These are phyloP conservation scores for Vitis labrusca DNA, from an alignment of 164 flowering plant genomes.

Conservation along the genomic window DNA sequence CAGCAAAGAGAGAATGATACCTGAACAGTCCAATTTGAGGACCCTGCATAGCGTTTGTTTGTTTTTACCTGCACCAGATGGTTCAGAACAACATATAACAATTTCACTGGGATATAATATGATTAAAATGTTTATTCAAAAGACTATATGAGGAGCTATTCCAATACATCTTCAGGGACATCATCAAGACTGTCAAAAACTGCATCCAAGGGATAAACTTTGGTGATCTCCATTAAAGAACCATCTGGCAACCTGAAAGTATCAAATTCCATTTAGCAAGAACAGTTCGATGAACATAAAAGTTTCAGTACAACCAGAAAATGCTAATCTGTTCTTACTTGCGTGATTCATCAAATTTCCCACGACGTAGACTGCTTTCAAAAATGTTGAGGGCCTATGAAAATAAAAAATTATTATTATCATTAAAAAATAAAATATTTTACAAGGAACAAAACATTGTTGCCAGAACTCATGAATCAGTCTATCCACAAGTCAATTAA, in stretches of 20 bases:
- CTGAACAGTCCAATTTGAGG: constrained; percentile 89
- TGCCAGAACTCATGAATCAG: not conserved
- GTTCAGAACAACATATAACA: constrained; percentile 3
- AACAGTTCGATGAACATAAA: not conserved
- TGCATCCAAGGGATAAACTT: constrained; percentile 92
- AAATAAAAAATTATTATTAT: too few relatives aligned
- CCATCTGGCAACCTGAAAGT: constrained; percentile 88
- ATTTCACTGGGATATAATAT: not conserved
- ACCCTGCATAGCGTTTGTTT: constrained; percentile 93
- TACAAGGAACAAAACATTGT: not conserved
- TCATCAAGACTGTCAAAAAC: constrained; percentile 83
- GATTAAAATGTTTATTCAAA: not conserved
- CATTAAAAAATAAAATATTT: not conserved
- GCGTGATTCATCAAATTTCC: constrained; percentile 40
- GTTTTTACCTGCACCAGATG: constrained; percentile 62
- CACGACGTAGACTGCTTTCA: constrained; percentile 59
- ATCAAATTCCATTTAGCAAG: constrained; percentile 4
- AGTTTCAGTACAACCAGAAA: not conserved
- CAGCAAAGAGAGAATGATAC: constrained; percentile 27
- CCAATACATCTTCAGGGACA: constrained; percentile 92
- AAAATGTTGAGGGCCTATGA: constrained; percentile 57
- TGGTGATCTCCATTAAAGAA: constrained; percentile 86
- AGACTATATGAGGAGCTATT: not conserved
- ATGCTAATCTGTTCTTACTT: constrained; percentile 18
- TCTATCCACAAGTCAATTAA: not conserved